A percentile compares a stretch with the other conserved stretches of the same genome.
phyloP scores from a whole-genome alignment of 805 yeast genomes.

The Schizosaccharomyces lindneri region DNA sequence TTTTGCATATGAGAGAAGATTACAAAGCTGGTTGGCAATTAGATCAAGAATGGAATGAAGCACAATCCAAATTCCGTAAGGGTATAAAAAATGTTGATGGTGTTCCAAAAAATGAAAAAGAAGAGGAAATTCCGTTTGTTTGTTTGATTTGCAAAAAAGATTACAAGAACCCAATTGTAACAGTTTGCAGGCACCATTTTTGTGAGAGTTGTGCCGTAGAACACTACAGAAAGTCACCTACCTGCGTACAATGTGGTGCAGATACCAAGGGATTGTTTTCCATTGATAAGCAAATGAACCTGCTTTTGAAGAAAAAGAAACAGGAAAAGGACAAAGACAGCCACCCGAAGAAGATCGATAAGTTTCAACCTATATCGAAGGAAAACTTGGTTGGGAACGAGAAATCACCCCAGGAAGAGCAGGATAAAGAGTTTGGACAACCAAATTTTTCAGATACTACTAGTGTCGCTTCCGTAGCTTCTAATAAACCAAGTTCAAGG shows the following conservation, averaged over 20 bases:
- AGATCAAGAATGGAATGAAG: slow-evolving; percentile 43
- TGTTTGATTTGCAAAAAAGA: slow-evolving; percentile 36
- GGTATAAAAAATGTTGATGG: slow-evolving; percentile 4
- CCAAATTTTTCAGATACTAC: not conserved
- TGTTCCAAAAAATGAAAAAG: slow-evolving; percentile 5
- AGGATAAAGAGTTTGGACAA: not conserved
- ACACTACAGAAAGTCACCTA: slow-evolving; percentile 19
- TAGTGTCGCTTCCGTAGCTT: not conserved
- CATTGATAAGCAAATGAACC: slow-evolving; percentile 23
- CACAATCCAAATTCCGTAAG: slow-evolving; percentile 9
- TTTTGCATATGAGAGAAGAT: slow-evolving; percentile 73
- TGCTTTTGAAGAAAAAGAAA: slow-evolving; percentile 2
- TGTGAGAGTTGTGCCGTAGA: slow-evolving; percentile 36
- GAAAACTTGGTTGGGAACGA: not conserved
- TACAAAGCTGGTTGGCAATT: slow-evolving; percentile 45
- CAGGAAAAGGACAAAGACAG: not conserved
- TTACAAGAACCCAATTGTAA: slow-evolving; percentile 30
- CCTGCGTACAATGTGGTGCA: slow-evolving; percentile 32
- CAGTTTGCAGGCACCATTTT: slow-evolving; percentile 37
- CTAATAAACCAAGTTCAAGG: not conserved
- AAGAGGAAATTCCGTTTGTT: slow-evolving; percentile 25
- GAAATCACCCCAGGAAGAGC: not conserved
- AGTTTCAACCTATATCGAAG: not conserved
- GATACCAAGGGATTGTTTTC: slow-evolving; percentile 37
- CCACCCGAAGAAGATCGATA: not conserved